These are phyloP conservation scores for Pseudonitzschia pungens DNA, from an alignment of 108 stramenopile species.

Conservation along the genomic window DNA sequence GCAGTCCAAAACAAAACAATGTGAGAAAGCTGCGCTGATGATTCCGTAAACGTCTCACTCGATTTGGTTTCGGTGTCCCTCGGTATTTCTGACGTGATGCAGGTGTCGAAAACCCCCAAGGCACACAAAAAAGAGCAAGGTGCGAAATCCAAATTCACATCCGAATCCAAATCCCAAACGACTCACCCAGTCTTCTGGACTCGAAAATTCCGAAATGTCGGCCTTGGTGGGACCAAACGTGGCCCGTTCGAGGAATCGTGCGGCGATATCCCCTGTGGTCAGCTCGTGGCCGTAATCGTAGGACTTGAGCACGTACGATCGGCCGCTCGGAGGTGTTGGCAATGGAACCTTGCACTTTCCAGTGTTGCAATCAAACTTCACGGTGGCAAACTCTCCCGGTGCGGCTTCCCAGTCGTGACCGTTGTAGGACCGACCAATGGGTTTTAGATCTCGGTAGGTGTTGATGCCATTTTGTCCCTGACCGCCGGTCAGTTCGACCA, in stretches of 20 bases:
- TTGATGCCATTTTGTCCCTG: background rate
- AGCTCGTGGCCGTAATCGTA: background rate
- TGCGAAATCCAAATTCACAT: too few relatives aligned
- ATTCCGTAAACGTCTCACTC: too few relatives aligned
- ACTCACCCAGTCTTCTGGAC: background rate
- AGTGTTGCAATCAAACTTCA: background rate
- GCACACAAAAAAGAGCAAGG: too few relatives aligned
- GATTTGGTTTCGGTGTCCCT: too few relatives aligned
- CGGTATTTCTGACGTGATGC: too few relatives aligned
- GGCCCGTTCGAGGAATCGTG: conserved; percentile 56
- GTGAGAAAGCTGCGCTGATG: too few relatives aligned
- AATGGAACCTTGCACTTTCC: background rate
- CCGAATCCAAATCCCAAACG: background rate
- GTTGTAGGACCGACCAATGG: conserved; percentile 64
- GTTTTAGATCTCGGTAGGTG: conserved; percentile 21
- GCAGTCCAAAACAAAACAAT: too few relatives aligned
- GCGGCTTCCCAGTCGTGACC: conserved; percentile 60
- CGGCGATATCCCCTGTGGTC: conserved; percentile 24
- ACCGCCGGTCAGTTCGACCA: background rate
- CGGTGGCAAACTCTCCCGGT: conserved; percentile 44
- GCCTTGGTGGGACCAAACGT: conserved; percentile 58
- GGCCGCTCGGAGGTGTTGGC: background rate
- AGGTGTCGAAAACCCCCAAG: too few relatives aligned
- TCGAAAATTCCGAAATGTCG: background rate
- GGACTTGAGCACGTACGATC: conserved; percentile 6